Evolutionary conservation across 2,329 filamentous ascomycete species (phyloP).

Genomic region (Hypoxylon sp.): DNA sequence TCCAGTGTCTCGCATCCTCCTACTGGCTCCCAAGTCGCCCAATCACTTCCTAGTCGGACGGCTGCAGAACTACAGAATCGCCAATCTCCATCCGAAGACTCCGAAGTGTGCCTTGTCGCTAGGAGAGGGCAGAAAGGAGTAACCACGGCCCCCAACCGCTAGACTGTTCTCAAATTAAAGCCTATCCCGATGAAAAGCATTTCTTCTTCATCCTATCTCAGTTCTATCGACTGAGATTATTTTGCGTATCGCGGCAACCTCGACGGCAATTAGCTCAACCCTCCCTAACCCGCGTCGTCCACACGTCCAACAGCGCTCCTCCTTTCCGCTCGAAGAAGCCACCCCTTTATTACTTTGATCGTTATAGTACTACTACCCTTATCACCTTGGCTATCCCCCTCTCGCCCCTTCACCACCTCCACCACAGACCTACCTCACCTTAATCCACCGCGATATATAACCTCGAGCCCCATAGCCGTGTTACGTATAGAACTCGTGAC

Average conservation of each 20-base stretch:
- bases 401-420: neutral
- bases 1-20: slow-evolving; percentile 1
- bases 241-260: slow-evolving; percentile 10
- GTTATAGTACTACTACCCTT: neutral
- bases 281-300: neutral
- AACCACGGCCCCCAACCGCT: slow-evolving; percentile 3
- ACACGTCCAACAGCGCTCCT: neutral
- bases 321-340: neutral
- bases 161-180: neutral
- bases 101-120: slow-evolving; percentile 9
- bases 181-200: neutral
- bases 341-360: neutral
- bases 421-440: neutral
- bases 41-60: slow-evolving; percentile 1
- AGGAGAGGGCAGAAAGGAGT: neutral
- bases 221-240: slow-evolving; percentile 7
- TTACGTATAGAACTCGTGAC: neutral
- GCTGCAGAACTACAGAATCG: neutral
- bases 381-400: neutral
- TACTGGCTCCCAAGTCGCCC: neutral
- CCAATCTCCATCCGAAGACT: slow-evolving; percentile 10
- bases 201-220: neutral
- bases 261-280: neutral
- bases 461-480: neutral
- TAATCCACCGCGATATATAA: neutral